Base-by-base conservation (phyloP, 805 yeast species). In the Sungouiella blattae region DNA sequence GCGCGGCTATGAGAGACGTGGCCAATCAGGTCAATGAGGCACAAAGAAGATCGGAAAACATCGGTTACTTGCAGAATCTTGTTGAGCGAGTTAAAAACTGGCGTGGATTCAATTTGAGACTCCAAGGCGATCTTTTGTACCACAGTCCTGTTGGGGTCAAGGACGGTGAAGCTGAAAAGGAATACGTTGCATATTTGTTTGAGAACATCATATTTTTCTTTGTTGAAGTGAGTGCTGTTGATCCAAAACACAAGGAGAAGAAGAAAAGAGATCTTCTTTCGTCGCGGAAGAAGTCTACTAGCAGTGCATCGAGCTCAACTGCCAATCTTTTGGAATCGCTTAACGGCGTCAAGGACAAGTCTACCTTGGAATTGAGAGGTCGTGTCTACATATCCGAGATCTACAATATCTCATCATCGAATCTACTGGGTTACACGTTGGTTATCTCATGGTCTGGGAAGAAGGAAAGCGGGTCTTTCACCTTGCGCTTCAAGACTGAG, bases 21-120 rank as follows among this genome's bases (percentile, higher is more conserved):
- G 95, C 96, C 14, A 74, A 77, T 47, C 80, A 78, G 46, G 91
- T 93, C 23, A 93, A 93, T 62, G 98, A 93, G 58, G 87, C 95
- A 13, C 96, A 89, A 64, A 75, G 99, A 60, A 72, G 85, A 45
- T 81, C 93, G 1, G 98, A 93, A 57, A 93, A 93, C 59, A 74
- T 79, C 36, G 83, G 80, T 39, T 73, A 77, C 24, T 69, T 85
- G 27, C 77, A 75, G 46, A 83, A 81, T 35, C 70, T 93, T 28
- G 71, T 74, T 36, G 85, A 78, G 14, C 75, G 89, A 39, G 94
- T 91, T 8, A 68, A 72, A 15, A 95, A 89, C 61, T 93, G 98
- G 98, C 79, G 87, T 49, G 97, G 96, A 15, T 87, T 87, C 55
- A 79, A 80, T 40, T 66, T 83, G 28, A 71, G 70, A 36, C 82